Percentiles rank a stretch among this genome's conserved stretches.
phyloP scores from a whole-genome alignment of 768 basidiomycete species.

The Asterophora lycoperdoides region DNA sequence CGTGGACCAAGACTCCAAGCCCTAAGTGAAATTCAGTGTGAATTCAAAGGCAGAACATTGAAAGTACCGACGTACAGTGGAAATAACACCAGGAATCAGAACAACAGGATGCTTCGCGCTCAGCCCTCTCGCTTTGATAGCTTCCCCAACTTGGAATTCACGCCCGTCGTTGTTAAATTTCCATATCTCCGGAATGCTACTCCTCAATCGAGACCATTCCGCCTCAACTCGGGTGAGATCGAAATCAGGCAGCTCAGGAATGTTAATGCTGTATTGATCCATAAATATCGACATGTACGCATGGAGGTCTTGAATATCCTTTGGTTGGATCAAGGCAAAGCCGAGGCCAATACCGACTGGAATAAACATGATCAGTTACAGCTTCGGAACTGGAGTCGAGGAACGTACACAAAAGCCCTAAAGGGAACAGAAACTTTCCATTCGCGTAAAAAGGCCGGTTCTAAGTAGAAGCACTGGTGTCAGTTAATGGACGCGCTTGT shows the following conservation, averaged over 20 bases:
- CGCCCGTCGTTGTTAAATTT: slow-evolving; percentile 77
- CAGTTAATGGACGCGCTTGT: background rate
- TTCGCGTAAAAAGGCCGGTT: slow-evolving; percentile 26
- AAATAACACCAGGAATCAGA: slow-evolving; percentile 87
- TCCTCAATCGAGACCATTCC: slow-evolving; percentile 67
- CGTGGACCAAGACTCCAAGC: slow-evolving; percentile 93
- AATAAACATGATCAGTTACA: slow-evolving; percentile 4
- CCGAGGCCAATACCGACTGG: slow-evolving; percentile 65
- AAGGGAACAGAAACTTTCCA: slow-evolving; percentile 63
- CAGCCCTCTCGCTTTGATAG: slow-evolving; percentile 58
- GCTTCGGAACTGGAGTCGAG: background rate
- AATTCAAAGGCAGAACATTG: background rate
- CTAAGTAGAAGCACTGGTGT: background rate
- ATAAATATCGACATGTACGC: slow-evolving; percentile 61
- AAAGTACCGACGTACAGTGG: slow-evolving; percentile 53
- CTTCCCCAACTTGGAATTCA: slow-evolving; percentile 75
- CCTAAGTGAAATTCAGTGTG: slow-evolving; percentile 33
- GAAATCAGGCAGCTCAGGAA: slow-evolving; percentile 59
- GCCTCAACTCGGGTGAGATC: slow-evolving; percentile 65
- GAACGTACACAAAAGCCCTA: slow-evolving; percentile 56
- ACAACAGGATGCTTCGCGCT: slow-evolving; percentile 75
- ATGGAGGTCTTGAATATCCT: slow-evolving; percentile 65
- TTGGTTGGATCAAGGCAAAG: slow-evolving; percentile 61
- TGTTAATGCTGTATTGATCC: slow-evolving; percentile 64
- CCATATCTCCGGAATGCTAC: slow-evolving; percentile 76